Percentiles rank a stretch among this genome's conserved stretches.
phyloP scores from a whole-genome alignment of 2,329 filamentous ascomycete genomes.

The Calonectria henricotiae region DNA sequence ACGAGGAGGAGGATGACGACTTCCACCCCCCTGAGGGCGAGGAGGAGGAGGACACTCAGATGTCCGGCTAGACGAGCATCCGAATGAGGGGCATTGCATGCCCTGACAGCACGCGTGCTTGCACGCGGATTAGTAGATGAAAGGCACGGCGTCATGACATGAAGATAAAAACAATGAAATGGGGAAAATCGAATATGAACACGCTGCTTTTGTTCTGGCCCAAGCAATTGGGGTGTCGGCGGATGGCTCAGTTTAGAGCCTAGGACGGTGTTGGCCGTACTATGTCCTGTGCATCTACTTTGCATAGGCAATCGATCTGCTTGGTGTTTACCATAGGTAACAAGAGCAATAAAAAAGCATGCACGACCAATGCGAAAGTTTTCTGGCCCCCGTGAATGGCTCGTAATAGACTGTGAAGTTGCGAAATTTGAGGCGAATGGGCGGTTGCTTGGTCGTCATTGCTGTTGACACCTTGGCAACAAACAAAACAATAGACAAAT shows the following conservation, averaged over 20 bases:
- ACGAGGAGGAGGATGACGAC: constrained; percentile 84
- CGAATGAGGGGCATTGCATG: constrained; percentile 1
- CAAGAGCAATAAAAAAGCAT: constrained; percentile 42
- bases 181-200: constrained; percentile 41
- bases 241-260: constrained; percentile 37
- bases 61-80: constrained; percentile 63
- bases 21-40: constrained; percentile 74
- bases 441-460: not conserved
- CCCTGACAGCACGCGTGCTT: constrained; percentile 7
- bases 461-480: not conserved
- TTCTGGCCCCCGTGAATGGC: not conserved
- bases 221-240: constrained; percentile 42
- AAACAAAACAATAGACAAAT: not conserved
- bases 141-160: constrained; percentile 48
- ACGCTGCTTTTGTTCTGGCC: constrained; percentile 42
- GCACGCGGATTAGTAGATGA: constrained; percentile 21
- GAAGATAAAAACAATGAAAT: constrained; percentile 39
- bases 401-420: not conserved
- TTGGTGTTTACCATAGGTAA: constrained; percentile 33
- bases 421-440: too few relatives aligned
- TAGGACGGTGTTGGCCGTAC: constrained; percentile 43
- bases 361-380: not conserved
- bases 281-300: constrained; percentile 40
- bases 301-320: constrained; percentile 43
- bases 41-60: constrained; percentile 77